These are phyloP conservation scores for Alternaria atra DNA, from an alignment of 2,329 filamentous ascomycete genomes.

Conservation along the genomic window DNA sequence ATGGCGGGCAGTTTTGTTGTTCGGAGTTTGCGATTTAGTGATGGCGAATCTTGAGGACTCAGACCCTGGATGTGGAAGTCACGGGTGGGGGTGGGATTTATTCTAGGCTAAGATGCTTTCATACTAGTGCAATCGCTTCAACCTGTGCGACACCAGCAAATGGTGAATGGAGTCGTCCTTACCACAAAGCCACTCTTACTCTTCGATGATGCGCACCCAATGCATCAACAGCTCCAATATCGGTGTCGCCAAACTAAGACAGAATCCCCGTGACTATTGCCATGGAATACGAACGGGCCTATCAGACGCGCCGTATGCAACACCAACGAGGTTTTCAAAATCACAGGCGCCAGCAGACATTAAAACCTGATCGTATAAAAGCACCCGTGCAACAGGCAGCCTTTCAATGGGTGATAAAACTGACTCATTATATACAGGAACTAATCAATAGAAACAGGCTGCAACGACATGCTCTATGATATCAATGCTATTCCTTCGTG, in stretches of 20 bases:
- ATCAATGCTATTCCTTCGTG: neutral
- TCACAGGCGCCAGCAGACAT: neutral
- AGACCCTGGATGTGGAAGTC: conserved; percentile 37
- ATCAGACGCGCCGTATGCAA: neutral
- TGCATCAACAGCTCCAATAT: neutral
- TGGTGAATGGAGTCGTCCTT: neutral
- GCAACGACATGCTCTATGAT: neutral
- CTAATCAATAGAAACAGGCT: neutral
- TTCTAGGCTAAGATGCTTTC: conserved; percentile 22
- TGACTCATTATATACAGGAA: neutral
- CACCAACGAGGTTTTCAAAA: neutral
- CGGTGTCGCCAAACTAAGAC: neutral
- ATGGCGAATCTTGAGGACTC: conserved; percentile 30
- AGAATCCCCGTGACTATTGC: fast-evolving
- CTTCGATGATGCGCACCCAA: neutral
- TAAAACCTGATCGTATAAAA: no score
- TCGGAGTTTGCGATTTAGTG: conserved; percentile 19
- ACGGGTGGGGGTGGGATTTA: conserved; percentile 29
- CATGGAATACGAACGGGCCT: neutral
- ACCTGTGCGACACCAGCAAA: neutral
- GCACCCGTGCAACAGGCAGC: neutral
- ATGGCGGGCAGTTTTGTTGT: conserved; percentile 54
- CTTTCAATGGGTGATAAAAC: neutral
- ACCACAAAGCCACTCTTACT: neutral
- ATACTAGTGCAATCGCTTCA: conserved; percentile 18